Conservation (phyloP, 495 filamentous ascomycete genomes). For the Annulohypoxylon bovei region DNA sequence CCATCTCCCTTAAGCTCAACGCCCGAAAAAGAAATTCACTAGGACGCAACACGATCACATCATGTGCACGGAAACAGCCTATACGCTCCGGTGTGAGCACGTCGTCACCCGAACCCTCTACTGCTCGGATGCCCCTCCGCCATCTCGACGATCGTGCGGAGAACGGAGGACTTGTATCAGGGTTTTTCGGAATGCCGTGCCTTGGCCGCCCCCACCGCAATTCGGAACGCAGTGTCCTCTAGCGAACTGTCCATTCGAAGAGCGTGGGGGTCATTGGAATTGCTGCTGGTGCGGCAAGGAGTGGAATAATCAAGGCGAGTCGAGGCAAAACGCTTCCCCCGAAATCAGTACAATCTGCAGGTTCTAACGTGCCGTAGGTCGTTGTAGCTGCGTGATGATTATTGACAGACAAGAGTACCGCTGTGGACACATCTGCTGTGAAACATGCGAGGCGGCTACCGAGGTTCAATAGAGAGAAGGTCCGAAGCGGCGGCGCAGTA, state of each 20-base stretch:
- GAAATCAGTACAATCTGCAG: background rate
- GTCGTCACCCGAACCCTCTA: constrained; percentile 49
- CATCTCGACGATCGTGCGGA: constrained; percentile 28
- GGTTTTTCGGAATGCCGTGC: constrained; percentile 47
- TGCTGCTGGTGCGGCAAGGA: constrained; percentile 56
- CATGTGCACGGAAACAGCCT: constrained; percentile 51
- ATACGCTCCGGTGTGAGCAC: constrained; percentile 53
- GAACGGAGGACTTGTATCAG: constrained; percentile 47
- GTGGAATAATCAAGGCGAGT: constrained; percentile 49
- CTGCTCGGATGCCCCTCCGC: constrained; percentile 47
- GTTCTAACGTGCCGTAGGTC: constrained; percentile 35
- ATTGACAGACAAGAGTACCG: constrained; percentile 51
- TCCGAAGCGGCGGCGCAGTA: background rate
- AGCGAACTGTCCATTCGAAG: constrained; percentile 50
- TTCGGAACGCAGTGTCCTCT: constrained; percentile 48
- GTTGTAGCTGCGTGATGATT: constrained; percentile 54
- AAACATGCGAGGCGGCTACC: constrained; percentile 47
- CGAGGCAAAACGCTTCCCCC: background rate
- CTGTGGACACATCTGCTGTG: constrained; percentile 56
- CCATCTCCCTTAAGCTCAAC: background rate
- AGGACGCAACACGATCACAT: background rate
- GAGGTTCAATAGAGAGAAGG: constrained; percentile 25
- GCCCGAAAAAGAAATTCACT: background rate
- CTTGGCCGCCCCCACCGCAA: constrained; percentile 50
- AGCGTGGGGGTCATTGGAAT: constrained; percentile 51